phyloP scores from a whole-genome alignment of 345 rosid species.

The Arabidopsis thaliana region DNA sequence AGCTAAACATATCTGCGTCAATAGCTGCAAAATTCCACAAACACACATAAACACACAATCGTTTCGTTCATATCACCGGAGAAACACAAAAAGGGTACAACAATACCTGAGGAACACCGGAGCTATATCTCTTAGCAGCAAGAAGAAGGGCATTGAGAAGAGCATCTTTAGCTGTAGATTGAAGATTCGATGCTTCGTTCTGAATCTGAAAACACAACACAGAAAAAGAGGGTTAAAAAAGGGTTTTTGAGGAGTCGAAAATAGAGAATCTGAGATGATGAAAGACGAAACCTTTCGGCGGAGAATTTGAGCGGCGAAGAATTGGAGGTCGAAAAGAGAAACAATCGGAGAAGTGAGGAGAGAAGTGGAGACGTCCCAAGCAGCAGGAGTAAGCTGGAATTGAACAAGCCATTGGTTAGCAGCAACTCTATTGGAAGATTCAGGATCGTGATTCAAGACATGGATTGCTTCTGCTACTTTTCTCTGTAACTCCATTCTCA shows the following conservation, averaged over 20 bases:
- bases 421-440: constrained; percentile 90
- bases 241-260: background rate
- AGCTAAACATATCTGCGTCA: constrained; percentile 95
- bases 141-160: constrained; percentile 79
- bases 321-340: constrained; percentile 76
- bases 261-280: background rate
- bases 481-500: constrained; percentile 73
- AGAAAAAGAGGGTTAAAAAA: background rate
- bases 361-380: constrained; percentile 93
- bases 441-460: constrained; percentile 85
- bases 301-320: constrained; percentile 97
- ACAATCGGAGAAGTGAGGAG: constrained; percentile 74
- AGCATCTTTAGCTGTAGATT: constrained; percentile 72
- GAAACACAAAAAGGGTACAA: constrained; percentile 28
- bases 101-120: constrained; percentile 93
- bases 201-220: constrained; percentile 67
- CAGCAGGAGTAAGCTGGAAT: constrained; percentile 84
- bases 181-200: constrained; percentile 79
- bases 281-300: constrained; percentile 72
- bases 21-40: constrained; percentile 60
- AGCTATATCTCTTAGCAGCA: constrained; percentile 83
- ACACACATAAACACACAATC: constrained; percentile 8
- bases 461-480: constrained; percentile 92
- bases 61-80: background rate
- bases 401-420: constrained; percentile 98